Conservation (phyloP, 2,329 filamentous ascomycete genomes). For the Fragosphaeria purpurea region DNA sequence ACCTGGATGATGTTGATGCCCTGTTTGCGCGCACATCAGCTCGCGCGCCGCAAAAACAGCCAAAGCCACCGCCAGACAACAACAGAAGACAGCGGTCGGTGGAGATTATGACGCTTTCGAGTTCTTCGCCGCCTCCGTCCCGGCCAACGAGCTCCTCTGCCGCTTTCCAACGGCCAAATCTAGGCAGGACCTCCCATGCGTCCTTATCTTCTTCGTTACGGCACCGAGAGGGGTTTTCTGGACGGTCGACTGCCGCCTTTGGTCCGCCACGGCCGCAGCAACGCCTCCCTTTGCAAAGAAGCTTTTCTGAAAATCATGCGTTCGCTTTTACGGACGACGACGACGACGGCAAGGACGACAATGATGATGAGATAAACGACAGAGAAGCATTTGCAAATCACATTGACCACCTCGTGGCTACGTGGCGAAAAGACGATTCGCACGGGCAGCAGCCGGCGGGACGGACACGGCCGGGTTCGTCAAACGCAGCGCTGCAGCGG, state of each 20-base stretch:
- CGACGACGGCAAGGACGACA: conserved; percentile 9
- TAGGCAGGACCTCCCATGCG: no score
- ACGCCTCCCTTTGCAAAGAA: conserved; percentile 1
- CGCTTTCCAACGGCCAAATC: neutral
- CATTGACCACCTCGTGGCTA: neutral
- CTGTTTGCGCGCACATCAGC: neutral
- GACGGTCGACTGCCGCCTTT: no score
- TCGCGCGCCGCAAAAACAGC: neutral
- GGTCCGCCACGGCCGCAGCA: neutral
- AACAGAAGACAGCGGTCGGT: neutral
- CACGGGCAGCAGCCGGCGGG: neutral
- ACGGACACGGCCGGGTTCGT: neutral
- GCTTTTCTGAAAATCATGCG: conserved; percentile 3
- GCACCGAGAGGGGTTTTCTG: neutral
- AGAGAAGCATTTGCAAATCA: neutral
- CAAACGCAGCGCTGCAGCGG: neutral
- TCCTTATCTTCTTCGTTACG: no score
- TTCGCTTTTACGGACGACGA: conserved; percentile 8
- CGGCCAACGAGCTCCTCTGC: neutral
- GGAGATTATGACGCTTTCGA: neutral
- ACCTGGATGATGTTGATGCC: conserved; percentile 5
- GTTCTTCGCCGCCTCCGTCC: neutral
- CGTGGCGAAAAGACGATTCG: conserved; percentile 6
- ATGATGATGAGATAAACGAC: neutral
- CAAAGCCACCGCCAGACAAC: neutral